Evolutionary conservation across 23 red algal genomes (phyloP), one percentile per base, ranked within the genome.

Genomic region (Cyanidium caldarium): DNA sequence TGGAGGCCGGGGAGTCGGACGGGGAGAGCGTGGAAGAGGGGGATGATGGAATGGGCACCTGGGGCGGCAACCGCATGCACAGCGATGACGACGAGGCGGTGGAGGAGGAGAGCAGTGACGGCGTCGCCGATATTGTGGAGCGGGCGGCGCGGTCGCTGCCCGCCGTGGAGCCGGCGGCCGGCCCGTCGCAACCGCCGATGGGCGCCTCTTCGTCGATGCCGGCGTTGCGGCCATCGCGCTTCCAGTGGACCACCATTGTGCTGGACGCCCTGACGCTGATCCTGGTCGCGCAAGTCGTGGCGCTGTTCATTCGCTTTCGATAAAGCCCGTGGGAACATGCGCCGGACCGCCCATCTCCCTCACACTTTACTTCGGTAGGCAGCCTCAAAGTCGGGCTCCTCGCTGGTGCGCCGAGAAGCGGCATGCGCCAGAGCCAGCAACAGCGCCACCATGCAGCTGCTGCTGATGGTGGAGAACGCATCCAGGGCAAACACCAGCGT

Each of bases 241-340:
- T 5, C 3, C 51, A 28, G 3, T 61, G 5, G 5, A 61, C 51
- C 7, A 14, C 51, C 3, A 25, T 25, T 10, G 51, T 28, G 21
- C 51, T 61, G 10, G 51, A 61, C 51, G 23, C 31, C 3, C 31
- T 61, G 31, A 28, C 51, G n/a, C 13, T 41, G 13, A 20, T 41
- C 34, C 66, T 38, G 15, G 66, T 69, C 13, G 35, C 34, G 2
- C 13, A 69, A 38, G 20, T 38, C 7, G 30, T 69, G 14, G 34
- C 66, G 25, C 19, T 38, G 13, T 69, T 20, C 37, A 69, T 69
- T 69, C 66, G 14, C 15, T 69, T 69, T 38, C 66, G 66, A 16
- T 69, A 17, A 69, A 37, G 66, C 40, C 40, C 40, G 40, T 44
- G 10, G 40, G 40, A 44, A 17, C 10, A 44, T 44, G 40, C 40